A percentile compares a stretch with the other conserved stretches of the same genome.
Evolutionary conservation across 2,329 filamentous ascomycete species (phyloP).

Genomic region (Alternaria incomplexa): DNA sequence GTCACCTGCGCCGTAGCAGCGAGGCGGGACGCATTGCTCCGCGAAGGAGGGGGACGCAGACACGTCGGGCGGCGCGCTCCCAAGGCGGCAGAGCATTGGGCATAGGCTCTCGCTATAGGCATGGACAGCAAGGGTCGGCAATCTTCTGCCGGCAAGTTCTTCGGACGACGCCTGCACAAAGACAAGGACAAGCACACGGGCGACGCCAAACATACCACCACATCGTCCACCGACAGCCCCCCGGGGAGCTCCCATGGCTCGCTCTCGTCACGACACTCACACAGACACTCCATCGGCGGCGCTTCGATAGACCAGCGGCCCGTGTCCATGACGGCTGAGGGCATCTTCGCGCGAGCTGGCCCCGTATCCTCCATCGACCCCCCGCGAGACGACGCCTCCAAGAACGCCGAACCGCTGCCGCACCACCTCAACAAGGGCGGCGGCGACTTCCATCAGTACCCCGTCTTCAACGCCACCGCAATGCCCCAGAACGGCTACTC

Average conservation of each 20-base stretch:
- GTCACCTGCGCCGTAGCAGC: not conserved
- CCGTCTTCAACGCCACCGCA: slow-evolving; percentile 67
- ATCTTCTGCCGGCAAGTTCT: slow-evolving; percentile 83
- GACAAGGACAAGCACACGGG: slow-evolving; percentile 60
- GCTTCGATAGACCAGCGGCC: slow-evolving; percentile 71
- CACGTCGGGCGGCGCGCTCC: slow-evolving; percentile 16
- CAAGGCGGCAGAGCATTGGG: slow-evolving; percentile 13
- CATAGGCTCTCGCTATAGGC: slow-evolving; percentile 23
- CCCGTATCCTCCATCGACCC: slow-evolving; percentile 90
- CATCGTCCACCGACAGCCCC: slow-evolving; percentile 65
- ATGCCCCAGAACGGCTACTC: slow-evolving; percentile 58
- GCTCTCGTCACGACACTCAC: slow-evolving; percentile 72
- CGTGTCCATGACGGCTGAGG: slow-evolving; percentile 66
- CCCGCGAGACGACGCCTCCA: slow-evolving; percentile 70
- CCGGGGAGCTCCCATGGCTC: slow-evolving; percentile 68
- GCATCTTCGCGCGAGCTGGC: slow-evolving; percentile 76
- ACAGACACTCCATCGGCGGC: slow-evolving; percentile 48
- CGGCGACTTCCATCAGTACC: slow-evolving; percentile 88
- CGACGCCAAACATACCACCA: slow-evolving; percentile 55
- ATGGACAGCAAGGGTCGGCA: slow-evolving; percentile 79
- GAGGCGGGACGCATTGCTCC: not conserved
- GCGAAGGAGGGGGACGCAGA: slow-evolving; percentile 9
- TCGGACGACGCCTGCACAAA: slow-evolving; percentile 78
- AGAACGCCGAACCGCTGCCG: slow-evolving; percentile 77
- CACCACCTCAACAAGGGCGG: slow-evolving; percentile 82